Conservation (phyloP, 331 rosid species). For the Rosa hybrid region DNA sequence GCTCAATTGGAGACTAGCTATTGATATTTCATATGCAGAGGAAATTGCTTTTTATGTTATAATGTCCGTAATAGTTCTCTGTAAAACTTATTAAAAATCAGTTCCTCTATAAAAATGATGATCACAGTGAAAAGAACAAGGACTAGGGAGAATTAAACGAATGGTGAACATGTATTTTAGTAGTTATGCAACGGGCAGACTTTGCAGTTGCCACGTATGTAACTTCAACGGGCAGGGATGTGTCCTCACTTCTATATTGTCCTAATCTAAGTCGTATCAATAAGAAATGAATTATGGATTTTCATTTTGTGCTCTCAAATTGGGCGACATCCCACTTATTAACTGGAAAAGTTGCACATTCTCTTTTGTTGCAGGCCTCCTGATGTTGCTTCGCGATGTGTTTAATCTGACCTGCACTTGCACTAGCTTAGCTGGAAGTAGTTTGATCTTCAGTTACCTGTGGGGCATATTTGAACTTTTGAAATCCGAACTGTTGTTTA, state of each 20-base stretch:
- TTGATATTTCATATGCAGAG: not conserved
- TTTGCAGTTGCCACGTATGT: not conserved
- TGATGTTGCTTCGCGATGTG: not conserved
- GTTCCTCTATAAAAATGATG: not conserved
- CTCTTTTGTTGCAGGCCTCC: conserved; percentile 16
- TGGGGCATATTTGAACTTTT: not conserved
- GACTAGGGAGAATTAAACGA: not conserved
- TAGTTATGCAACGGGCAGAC: not conserved
- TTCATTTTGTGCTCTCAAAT: not conserved
- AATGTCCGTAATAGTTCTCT: not conserved
- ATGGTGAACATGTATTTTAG: not conserved
- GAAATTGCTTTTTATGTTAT: not conserved
- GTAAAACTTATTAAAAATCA: not conserved
- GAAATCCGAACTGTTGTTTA: not conserved
- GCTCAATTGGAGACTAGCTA: not conserved
- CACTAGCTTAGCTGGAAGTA: not conserved
- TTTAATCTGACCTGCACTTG: not conserved
- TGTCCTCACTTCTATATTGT: not conserved
- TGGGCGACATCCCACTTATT: not conserved
- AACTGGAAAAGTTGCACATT: not conserved
- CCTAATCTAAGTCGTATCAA: not conserved
- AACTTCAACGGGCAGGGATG: not conserved
- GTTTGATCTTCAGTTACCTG: not conserved
- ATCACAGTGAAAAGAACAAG: not conserved
- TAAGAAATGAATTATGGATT: not conserved